Evolutionary conservation across 257 asterid species (phyloP), one percentile per base, ranked within the genome.

Genomic region (Cruciata laevipes): DNA sequence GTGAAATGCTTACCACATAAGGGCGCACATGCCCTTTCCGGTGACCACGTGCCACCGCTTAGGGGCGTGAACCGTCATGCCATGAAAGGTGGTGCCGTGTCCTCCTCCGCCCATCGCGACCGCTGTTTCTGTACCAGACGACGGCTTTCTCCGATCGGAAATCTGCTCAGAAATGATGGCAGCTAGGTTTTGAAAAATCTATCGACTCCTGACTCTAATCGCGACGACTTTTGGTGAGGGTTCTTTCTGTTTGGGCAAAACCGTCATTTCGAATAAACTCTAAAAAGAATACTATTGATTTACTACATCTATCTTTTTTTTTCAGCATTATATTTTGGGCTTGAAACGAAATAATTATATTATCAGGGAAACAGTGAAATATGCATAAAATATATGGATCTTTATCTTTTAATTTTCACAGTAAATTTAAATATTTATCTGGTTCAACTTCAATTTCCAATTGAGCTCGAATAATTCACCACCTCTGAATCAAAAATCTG

Each of bases 21-120:
- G 79, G 69, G 98, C 96, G 33, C 96, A 89, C 77, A 91, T 79
- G 77, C 98, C 98, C 69, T 91, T 91, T 38, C 96, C 96, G 68
- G 98, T 87, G 78, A 89, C 84, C 35, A 77, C 63, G 82, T 91
- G 96, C 98, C 98, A 91, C 69, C 95, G 91, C 72, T 87, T 91
- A 0, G 96, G 98, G 32, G 83, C 86, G 79, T 89, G 98, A 65
- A 91, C 1, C 0, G 93, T 86, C 4, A 89, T 69, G 55, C 95
- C 96, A 71, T 86, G 89, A 88, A 80, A 91, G 18, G 95, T 89
- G 2, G 85, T 69, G 79, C 95, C 79, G 57, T 82, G 91, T 53
- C 60, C 58, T 73, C 92, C 96, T 61, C 85, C 89, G 58, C 84
- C 92, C 93, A 87, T 86, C 66, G 3, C 66, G 66, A 61, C 66